These are phyloP conservation scores for Dillenia turbinata DNA, from an alignment of 164 flowering plant species.

Conservation along the genomic window DNA sequence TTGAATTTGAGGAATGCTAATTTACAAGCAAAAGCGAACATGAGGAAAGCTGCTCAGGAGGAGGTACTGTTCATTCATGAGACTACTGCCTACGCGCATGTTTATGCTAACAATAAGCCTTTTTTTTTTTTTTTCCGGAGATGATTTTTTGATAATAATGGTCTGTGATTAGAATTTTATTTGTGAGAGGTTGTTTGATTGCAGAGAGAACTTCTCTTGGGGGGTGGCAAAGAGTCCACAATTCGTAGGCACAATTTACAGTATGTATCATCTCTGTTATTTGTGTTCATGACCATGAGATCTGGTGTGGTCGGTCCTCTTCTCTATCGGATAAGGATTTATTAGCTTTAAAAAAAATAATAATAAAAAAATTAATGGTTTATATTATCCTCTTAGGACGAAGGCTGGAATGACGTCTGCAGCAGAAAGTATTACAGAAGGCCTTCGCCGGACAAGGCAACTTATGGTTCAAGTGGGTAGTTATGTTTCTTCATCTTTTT, in stretches of 20 bases:
- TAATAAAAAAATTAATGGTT: neutral
- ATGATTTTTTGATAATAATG: neutral
- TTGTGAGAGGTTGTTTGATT: slow-evolving; percentile 13
- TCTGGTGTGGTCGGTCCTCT: neutral
- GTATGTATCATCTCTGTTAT: slow-evolving; percentile 37
- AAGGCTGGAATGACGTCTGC: slow-evolving; percentile 96
- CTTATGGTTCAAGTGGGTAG: slow-evolving; percentile 82
- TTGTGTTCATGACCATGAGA: neutral
- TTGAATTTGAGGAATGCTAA: slow-evolving; percentile 76
- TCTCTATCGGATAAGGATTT: no score
- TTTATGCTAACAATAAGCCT: neutral
- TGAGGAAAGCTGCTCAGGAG: slow-evolving; percentile 79
- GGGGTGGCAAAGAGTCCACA: slow-evolving; percentile 95
- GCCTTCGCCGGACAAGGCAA: slow-evolving; percentile 88
- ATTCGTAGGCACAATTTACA: slow-evolving; percentile 79
- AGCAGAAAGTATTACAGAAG: slow-evolving; percentile 90
- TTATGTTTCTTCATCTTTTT: neutral
- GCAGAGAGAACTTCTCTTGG: slow-evolving; percentile 94
- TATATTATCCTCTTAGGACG: slow-evolving; percentile 47
- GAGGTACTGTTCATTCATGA: slow-evolving; percentile 45
- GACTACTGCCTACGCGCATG: neutral
- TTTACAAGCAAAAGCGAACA: slow-evolving; percentile 80
- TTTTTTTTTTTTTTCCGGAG: neutral
- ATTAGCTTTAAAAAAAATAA: neutral
- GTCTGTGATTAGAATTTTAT: neutral